Conservation (phyloP, 2,329 filamentous ascomycete species). For the Hansfordia pulvinata region DNA sequence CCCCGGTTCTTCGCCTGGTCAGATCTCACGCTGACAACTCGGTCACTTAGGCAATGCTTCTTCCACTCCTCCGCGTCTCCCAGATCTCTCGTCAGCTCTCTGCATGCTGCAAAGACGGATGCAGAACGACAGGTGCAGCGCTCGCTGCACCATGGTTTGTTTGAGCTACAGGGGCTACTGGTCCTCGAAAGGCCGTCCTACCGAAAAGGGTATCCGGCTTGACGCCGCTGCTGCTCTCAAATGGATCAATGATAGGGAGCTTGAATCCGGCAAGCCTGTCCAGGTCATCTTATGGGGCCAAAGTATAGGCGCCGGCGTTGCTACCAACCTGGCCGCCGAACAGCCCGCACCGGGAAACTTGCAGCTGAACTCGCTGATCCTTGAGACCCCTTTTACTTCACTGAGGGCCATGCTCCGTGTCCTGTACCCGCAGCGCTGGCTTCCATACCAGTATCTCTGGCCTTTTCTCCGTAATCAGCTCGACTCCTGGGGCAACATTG, state of each 20-base stretch:
- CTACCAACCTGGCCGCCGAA: slow-evolving; percentile 42
- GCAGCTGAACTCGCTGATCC: slow-evolving; percentile 36
- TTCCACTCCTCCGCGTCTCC: slow-evolving; percentile 41
- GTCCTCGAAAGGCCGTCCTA: slow-evolving; percentile 60
- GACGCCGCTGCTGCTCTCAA: slow-evolving; percentile 52
- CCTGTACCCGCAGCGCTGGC: slow-evolving; percentile 66
- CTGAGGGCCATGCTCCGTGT: slow-evolving; percentile 56
- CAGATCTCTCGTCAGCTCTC: slow-evolving; percentile 39
- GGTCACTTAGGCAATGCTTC: slow-evolving; percentile 38
- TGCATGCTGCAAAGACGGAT: slow-evolving; percentile 25
- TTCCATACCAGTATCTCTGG: slow-evolving; percentile 63
- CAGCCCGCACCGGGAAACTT: slow-evolving; percentile 22
- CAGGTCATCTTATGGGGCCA: slow-evolving; percentile 60
- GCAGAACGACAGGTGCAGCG: slow-evolving; percentile 13
- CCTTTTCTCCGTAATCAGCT: slow-evolving; percentile 57
- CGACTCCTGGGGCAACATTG: slow-evolving; percentile 38
- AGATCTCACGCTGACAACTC: slow-evolving; percentile 2
- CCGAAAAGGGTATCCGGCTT: slow-evolving; percentile 54
- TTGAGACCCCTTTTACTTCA: slow-evolving; percentile 67
- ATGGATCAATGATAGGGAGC: slow-evolving; percentile 40
- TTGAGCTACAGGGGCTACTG: slow-evolving; percentile 62
- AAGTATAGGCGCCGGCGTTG: slow-evolving; percentile 62
- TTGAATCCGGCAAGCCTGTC: slow-evolving; percentile 8
- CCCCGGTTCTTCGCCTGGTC: no score
- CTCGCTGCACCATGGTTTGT: slow-evolving; percentile 34